phyloP scores from a whole-genome alignment of 2,329 filamentous ascomycete genomes.

The Alternaria incomplexa region DNA sequence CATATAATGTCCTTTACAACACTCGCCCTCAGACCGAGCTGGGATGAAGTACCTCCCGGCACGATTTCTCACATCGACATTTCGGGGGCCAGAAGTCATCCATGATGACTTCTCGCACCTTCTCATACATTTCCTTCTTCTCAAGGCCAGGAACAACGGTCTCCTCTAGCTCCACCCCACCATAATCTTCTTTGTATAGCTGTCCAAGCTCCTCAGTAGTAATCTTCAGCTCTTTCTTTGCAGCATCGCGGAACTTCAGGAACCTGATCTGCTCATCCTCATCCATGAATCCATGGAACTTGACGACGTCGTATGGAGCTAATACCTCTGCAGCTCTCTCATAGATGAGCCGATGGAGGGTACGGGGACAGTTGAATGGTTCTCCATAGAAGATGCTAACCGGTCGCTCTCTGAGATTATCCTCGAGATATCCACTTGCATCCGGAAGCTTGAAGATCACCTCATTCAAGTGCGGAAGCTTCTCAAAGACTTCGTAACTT shows the following conservation, averaged over 20 bases:
- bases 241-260: background rate
- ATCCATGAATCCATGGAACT: constrained; percentile 28
- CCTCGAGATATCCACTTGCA: constrained; percentile 1
- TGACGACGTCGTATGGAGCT: constrained; percentile 11
- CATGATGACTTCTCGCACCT: too few relatives aligned
- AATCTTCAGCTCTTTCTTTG: constrained; percentile 6
- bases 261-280: constrained; percentile 20
- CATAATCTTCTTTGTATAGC: constrained; percentile 18
- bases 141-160: background rate
- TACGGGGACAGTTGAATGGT: constrained; percentile 26
- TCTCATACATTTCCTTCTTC: background rate
- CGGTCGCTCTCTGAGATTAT: background rate
- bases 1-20: too few relatives aligned
- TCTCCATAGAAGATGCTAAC: constrained; percentile 28
- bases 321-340: constrained; percentile 28
- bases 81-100: constrained; percentile 21
- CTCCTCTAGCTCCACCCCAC: too few relatives aligned
- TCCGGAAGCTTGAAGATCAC: constrained; percentile 26
- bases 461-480: constrained; percentile 28
- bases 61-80: constrained; percentile 17
- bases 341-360: constrained; percentile 32
- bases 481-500: constrained; percentile 27
- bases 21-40: background rate
- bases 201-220: constrained; percentile 15
- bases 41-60: background rate